Evolutionary conservation across 164 flowering plant species (phyloP).

Genomic region (Vitis vinifera): ASM3070453v1 NC_081820.1:485001-485500

Average conservation of each 20-base stretch:
- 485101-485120: too few relatives aligned
- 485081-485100: too few relatives aligned
- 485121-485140: too few relatives aligned
- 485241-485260: neutral
- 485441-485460: constrained; percentile 15
- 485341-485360: constrained; percentile 13
- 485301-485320: neutral
- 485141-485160: too few relatives aligned
- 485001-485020: too few relatives aligned
- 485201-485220: too few relatives aligned
- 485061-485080: too few relatives aligned
- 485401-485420: constrained; percentile 14
- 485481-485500: constrained; percentile 12
- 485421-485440: constrained; percentile 8
- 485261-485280: constrained; percentile 6
- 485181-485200: too few relatives aligned
- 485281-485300: constrained; percentile 4
- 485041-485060: too few relatives aligned
- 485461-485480: constrained; percentile 10
- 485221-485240: too few relatives aligned
- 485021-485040: too few relatives aligned
- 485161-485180: too few relatives aligned
- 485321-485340: neutral
- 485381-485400: constrained; percentile 4
- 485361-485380: constrained; percentile 4